A percentile compares a stretch with the other conserved stretches of the same genome.
phyloP scores from a whole-genome alignment of 495 filamentous ascomycete species.

The Aspergillus nidulans region DNA sequence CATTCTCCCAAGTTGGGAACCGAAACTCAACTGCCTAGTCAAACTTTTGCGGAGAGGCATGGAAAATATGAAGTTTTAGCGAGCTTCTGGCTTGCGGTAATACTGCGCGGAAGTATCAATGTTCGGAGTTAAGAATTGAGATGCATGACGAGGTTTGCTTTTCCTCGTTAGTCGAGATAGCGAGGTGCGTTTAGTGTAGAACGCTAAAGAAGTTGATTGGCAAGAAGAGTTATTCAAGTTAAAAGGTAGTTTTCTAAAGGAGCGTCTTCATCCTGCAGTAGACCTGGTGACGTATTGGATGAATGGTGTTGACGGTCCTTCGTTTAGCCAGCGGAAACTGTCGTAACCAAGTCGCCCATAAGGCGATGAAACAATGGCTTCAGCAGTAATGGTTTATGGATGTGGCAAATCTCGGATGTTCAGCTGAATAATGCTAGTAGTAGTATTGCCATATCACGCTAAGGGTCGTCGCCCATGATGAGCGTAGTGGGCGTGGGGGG shows the following conservation, averaged over 20 bases:
- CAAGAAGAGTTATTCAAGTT: constrained; percentile 19
- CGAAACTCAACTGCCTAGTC: constrained; percentile 94
- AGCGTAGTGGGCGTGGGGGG: too few species aligned
- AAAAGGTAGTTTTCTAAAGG: constrained; percentile 51
- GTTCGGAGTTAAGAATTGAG: constrained; percentile 45
- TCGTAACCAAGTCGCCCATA: constrained; percentile 39
- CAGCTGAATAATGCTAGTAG: too few species aligned
- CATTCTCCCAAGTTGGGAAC: constrained; percentile 62
- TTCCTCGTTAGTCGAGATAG: constrained; percentile 31
- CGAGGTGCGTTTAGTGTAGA: constrained; percentile 28
- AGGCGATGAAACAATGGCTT: too few species aligned
- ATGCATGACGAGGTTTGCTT: constrained; percentile 21
- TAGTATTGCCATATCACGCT: too few species aligned
- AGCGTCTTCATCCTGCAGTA: constrained; percentile 23
- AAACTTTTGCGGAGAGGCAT: constrained; percentile 89
- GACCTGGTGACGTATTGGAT: constrained; percentile 28
- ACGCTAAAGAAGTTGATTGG: constrained; percentile 17
- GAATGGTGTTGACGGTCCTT: constrained; percentile 57
- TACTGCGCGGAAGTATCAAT: constrained; percentile 74
- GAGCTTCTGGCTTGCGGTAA: constrained; percentile 87
- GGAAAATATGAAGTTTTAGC: constrained; percentile 83
- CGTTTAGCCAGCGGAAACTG: constrained; percentile 75
- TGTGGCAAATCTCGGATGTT: too few species aligned
- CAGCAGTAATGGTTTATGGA: too few species aligned
- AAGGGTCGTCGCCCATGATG: too few species aligned